phyloP scores from a whole-genome alignment of 1,139 yeast genomes.

The Lodderomyces metapsilosis region DNA sequence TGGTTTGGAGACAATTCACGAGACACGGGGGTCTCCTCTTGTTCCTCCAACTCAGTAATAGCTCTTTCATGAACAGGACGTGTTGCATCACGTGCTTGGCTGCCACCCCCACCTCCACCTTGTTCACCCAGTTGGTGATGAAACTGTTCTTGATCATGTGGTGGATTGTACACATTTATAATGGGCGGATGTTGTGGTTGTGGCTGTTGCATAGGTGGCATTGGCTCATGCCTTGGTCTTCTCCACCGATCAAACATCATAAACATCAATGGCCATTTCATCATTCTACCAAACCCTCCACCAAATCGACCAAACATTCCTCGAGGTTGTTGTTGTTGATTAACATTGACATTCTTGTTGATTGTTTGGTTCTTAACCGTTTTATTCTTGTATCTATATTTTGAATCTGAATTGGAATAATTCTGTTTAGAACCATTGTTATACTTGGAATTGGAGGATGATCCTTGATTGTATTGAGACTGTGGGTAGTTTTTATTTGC shows the following conservation, averaged over 20 bases:
- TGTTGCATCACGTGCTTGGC: neutral
- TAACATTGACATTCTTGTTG: constrained; percentile 9
- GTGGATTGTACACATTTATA: constrained; percentile 11
- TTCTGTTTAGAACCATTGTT: neutral
- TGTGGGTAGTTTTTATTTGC: neutral
- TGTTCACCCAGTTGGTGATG: neutral
- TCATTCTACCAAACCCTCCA: constrained; percentile 8
- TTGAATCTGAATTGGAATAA: neutral
- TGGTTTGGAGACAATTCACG: too few species aligned
- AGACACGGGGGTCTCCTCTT: too few species aligned
- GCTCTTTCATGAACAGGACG: neutral
- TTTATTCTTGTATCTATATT: constrained; percentile 5
- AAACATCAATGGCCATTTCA: constrained; percentile 15
- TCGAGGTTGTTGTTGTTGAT: constrained; percentile 8
- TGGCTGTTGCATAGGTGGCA: constrained; percentile 4
- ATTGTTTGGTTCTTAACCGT: constrained; percentile 3
- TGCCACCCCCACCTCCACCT: too few species aligned
- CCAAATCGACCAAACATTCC: constrained; percentile 2
- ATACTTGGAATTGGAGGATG: neutral
- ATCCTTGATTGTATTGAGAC: constrained; percentile 1
- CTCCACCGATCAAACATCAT: constrained; percentile 13
- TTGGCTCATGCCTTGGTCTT: constrained; percentile 8
- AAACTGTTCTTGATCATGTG: constrained; percentile 4
- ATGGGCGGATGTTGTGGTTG: constrained; percentile 8
- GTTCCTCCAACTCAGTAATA: too few species aligned